Evolutionary conservation across 2,329 filamentous ascomycete genomes (phyloP).

Genomic region (Fusarium sp.): DNA sequence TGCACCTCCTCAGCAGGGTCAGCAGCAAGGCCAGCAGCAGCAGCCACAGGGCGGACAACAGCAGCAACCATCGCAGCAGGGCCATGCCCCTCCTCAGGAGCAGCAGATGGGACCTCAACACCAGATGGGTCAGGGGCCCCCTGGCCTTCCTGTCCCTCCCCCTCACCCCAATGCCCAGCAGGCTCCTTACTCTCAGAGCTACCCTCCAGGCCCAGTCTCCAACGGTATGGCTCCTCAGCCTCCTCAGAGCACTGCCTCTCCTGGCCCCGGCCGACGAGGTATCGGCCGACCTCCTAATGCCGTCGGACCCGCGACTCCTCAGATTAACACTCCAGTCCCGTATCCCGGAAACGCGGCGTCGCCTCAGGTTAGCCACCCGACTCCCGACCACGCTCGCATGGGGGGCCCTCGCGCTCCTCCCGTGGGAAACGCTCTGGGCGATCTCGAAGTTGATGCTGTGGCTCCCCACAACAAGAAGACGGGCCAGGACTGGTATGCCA

Average conservation of each 20-base stretch:
- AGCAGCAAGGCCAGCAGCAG: constrained; percentile 67
- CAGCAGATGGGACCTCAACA: constrained; percentile 65
- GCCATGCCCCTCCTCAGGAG: constrained; percentile 75
- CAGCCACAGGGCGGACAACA: constrained; percentile 64
- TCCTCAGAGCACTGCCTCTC: constrained; percentile 86
- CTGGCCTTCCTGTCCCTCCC: constrained; percentile 69
- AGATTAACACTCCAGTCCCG: constrained; percentile 88
- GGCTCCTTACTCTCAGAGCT: constrained; percentile 79
- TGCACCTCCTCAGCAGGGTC: constrained; percentile 78
- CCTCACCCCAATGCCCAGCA: constrained; percentile 73
- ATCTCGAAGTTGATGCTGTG: constrained; percentile 87
- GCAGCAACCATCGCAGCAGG: constrained; percentile 48
- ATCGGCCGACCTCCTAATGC: constrained; percentile 73
- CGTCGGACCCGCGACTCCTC: constrained; percentile 83
- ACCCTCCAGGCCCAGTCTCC: constrained; percentile 68
- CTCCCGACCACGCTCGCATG: constrained; percentile 73
- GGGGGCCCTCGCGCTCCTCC: constrained; percentile 62
- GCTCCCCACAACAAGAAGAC: constrained; percentile 90
- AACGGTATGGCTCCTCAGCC: constrained; percentile 85
- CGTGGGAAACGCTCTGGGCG: constrained; percentile 76
- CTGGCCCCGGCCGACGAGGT: constrained; percentile 82
- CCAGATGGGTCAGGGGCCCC: constrained; percentile 79
- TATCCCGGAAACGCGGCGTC: constrained; percentile 87
- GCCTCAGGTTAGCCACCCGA: constrained; percentile 88
- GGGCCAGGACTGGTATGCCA: constrained; percentile 92